Evolutionary conservation across 2,329 filamentous ascomycete species (phyloP).

Genomic region (Apiospora arundinis): DNA sequence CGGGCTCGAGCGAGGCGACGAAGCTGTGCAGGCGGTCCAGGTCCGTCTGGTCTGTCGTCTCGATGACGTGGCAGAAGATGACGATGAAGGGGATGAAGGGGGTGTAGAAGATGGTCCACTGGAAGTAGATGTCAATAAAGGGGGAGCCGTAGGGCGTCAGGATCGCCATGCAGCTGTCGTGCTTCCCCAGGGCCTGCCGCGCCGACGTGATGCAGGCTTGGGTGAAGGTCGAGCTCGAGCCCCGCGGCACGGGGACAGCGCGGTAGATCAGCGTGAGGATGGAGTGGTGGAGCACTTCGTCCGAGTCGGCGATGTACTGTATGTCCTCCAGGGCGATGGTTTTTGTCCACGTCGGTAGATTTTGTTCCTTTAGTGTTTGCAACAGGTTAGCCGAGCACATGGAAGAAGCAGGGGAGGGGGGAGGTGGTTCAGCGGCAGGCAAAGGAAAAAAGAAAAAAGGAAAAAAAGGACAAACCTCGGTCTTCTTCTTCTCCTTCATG

Average conservation of each 20-base stretch:
- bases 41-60: conserved; percentile 56
- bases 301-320: conserved; percentile 41
- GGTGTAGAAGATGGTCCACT: conserved; percentile 62
- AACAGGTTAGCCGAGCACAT: not conserved
- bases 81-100: conserved; percentile 67
- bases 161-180: conserved; percentile 51
- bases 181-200: conserved; percentile 53
- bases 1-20: conserved; percentile 58
- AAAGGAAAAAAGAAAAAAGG: too few species aligned
- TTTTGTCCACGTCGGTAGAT: not conserved
- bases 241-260: conserved; percentile 54
- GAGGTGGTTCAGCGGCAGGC: not conserved
- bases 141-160: conserved; percentile 48
- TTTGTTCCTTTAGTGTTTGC: not conserved
- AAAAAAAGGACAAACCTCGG: conserved; percentile 24
- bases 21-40: conserved; percentile 62
- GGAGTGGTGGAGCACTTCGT: conserved; percentile 55
- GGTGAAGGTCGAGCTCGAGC: conserved; percentile 52
- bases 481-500: conserved; percentile 15
- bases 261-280: conserved; percentile 59
- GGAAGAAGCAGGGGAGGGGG: too few species aligned
- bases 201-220: conserved; percentile 57
- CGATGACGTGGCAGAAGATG: conserved; percentile 63
- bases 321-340: not conserved
- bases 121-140: conserved; percentile 55